Conservation (phyloP, 2,329 filamentous ascomycete genomes). For the Alternaria longipes region DNA sequence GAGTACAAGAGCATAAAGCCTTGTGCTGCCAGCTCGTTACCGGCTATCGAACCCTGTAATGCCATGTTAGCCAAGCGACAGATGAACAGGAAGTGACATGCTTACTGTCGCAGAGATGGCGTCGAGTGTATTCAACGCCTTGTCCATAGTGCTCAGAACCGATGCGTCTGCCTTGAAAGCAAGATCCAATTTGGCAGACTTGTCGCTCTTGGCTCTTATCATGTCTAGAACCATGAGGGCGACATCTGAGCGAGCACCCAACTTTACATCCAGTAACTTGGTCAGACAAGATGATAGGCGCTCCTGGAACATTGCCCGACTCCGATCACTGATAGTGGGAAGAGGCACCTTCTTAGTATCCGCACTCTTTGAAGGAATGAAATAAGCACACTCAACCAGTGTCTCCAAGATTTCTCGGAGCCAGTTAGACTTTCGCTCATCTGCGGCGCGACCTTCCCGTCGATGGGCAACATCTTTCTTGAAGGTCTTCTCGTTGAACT, state of each 20-base stretch:
- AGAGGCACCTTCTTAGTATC: slow-evolving; percentile 50
- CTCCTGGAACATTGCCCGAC: slow-evolving; percentile 62
- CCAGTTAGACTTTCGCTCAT: slow-evolving; percentile 36
- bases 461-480: slow-evolving; percentile 42
- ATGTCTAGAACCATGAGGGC: slow-evolving; percentile 42
- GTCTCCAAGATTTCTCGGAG: slow-evolving; percentile 57
- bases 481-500: slow-evolving; percentile 29
- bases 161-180: slow-evolving; percentile 60
- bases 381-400: slow-evolving; percentile 62
- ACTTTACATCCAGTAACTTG: slow-evolving; percentile 54
- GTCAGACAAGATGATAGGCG: slow-evolving; percentile 65
- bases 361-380: slow-evolving; percentile 50
- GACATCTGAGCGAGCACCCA: slow-evolving; percentile 34
- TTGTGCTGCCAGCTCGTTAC: slow-evolving; percentile 56
- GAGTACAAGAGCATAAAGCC: slow-evolving; percentile 84
- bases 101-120: slow-evolving; percentile 38
- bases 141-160: slow-evolving; percentile 51
- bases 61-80: slow-evolving; percentile 15
- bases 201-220: slow-evolving; percentile 36
- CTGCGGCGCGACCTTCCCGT: slow-evolving; percentile 9
- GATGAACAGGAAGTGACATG: not conserved
- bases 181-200: slow-evolving; percentile 51
- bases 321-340: slow-evolving; percentile 58
- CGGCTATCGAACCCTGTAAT: slow-evolving; percentile 34
- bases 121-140: slow-evolving; percentile 44